Evolutionary conservation across 129 eudicot species (phyloP).

Genomic region (Lactuca sativa): DNA sequence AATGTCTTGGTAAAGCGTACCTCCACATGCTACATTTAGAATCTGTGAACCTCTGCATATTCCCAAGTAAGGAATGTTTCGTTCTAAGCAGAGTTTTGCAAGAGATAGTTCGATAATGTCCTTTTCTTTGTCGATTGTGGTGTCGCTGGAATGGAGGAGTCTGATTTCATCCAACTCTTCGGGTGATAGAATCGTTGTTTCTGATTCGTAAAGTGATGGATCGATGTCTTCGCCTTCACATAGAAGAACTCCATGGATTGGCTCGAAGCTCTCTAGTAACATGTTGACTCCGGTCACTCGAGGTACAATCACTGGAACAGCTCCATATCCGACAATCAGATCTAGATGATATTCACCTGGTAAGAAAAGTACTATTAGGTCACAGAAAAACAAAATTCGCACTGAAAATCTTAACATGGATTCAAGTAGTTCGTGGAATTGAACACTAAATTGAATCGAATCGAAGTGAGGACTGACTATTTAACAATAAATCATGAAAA

Average conservation of each 20-base stretch:
- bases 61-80: conserved; percentile 87
- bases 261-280: conserved; percentile 83
- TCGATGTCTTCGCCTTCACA: conserved; percentile 98
- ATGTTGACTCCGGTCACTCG: conserved; percentile 78
- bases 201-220: conserved; percentile 65
- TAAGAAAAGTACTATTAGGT: neutral
- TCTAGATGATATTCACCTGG: conserved; percentile 94
- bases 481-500: neutral
- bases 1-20: conserved; percentile 77
- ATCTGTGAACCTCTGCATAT: conserved; percentile 94
- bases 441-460: conserved; percentile 5
- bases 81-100: conserved; percentile 82
- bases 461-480: neutral
- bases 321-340: conserved; percentile 86
- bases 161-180: conserved; percentile 77
- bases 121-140: conserved; percentile 88
- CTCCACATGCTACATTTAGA: conserved; percentile 92
- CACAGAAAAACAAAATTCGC: neutral
- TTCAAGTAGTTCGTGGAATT: neutral
- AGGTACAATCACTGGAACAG: conserved; percentile 89
- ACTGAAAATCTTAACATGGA: neutral
- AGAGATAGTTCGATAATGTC: conserved; percentile 75
- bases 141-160: conserved; percentile 61
- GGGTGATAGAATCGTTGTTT: conserved; percentile 38
- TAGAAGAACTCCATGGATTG: conserved; percentile 92